Conservation (phyloP, 257 asterid species). For the Solanum bulbocastanum region DNA sequence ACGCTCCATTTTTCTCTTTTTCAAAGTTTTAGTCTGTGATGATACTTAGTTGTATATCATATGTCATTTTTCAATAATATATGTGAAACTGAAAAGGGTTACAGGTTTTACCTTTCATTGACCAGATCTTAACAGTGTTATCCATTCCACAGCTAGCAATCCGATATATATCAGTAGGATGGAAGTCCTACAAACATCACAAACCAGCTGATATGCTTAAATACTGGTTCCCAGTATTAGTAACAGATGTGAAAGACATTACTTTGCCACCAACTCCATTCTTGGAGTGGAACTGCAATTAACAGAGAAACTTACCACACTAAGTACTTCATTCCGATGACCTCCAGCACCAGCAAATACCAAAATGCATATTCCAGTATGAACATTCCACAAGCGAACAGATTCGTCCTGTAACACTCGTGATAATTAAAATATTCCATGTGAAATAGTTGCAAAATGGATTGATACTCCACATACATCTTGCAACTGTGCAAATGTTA, state of each 20-base stretch:
- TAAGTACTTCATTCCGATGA: slow-evolving; percentile 97
- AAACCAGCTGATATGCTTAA: slow-evolving; percentile 5
- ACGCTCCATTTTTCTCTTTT: not conserved
- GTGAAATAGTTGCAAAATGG: not conserved
- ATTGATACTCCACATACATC: not conserved
- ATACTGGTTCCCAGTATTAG: not conserved
- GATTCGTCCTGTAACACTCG: slow-evolving; percentile 71
- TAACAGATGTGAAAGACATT: not conserved
- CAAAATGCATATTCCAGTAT: slow-evolving; percentile 95
- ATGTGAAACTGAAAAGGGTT: not conserved
- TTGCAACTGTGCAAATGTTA: not conserved
- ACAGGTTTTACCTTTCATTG: slow-evolving; percentile 67
- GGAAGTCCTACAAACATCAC: slow-evolving; percentile 65
- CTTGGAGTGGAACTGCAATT: not conserved
- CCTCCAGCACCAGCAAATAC: slow-evolving; percentile 99
- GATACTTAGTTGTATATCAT: not conserved
- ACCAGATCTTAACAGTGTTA: slow-evolving; percentile 95
- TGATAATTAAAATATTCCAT: not conserved
- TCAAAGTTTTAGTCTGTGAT: not conserved
- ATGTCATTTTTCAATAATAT: not conserved
- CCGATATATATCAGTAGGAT: slow-evolving; percentile 86
- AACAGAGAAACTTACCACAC: slow-evolving; percentile 57
- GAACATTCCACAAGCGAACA: slow-evolving; percentile 93
- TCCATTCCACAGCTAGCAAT: slow-evolving; percentile 99
- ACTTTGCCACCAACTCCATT: not conserved